These are phyloP conservation scores for Acanthamoeba quina DNA, from an alignment of 208 protist species.

Conservation along the genomic window DNA sequence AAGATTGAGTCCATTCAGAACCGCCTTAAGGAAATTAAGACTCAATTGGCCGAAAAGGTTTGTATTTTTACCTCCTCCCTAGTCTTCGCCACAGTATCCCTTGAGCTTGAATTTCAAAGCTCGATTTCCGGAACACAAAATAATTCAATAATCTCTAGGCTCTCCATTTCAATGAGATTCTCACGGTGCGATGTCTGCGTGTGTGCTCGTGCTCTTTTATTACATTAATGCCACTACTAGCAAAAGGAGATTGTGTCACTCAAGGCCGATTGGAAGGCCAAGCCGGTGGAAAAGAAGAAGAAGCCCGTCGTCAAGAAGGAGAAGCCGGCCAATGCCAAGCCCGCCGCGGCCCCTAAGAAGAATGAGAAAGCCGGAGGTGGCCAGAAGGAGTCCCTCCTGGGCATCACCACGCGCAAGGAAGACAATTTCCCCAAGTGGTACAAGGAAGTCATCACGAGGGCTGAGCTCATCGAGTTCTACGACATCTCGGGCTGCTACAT, in stretches of 20 bases:
- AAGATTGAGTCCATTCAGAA: slow-evolving; percentile 22
- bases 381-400: slow-evolving; percentile 87
- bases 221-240: no score
- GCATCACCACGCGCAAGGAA: slow-evolving; percentile 93
- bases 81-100: neutral
- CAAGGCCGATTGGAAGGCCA: slow-evolving; percentile 62
- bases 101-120: neutral
- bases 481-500: slow-evolving; percentile 99
- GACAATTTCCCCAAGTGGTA: slow-evolving; percentile 98
- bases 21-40: slow-evolving; percentile 60
- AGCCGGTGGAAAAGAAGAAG: slow-evolving; percentile 67
- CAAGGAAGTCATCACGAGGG: slow-evolving; percentile 96
- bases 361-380: neutral
- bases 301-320: slow-evolving; percentile 42
- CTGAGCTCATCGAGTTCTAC: slow-evolving; percentile 99
- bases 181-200: no score
- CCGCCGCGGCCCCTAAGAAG: slow-evolving; percentile 9
- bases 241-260: slow-evolving; percentile 58
- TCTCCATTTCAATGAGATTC: no score
- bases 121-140: no score
- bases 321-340: neutral
- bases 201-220: no score
- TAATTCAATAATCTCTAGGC: neutral
- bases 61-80: neutral
- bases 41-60: slow-evolving; percentile 26